Conservation (phyloP, 768 basidiomycete species). For the Boletus subparvulus region DNA sequence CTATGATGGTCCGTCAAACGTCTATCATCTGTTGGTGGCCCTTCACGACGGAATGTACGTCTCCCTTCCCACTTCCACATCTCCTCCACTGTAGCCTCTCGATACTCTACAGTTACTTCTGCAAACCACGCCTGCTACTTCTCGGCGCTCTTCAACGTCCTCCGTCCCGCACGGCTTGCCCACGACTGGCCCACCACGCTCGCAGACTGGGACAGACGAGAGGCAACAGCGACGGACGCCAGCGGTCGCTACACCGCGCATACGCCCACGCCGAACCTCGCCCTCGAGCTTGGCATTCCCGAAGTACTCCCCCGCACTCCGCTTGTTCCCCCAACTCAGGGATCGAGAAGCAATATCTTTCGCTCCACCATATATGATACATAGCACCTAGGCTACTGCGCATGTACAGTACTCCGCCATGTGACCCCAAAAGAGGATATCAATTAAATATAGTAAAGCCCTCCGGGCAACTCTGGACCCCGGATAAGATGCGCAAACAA, state of each 20-base stretch:
- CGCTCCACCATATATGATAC: too few species aligned
- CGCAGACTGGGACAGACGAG: constrained; percentile 66
- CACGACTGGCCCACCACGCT: constrained; percentile 70
- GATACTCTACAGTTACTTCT: constrained; percentile 51
- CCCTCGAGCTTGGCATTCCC: constrained; percentile 58
- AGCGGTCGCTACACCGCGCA: constrained; percentile 54
- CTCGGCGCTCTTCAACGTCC: constrained; percentile 56
- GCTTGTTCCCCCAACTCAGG: too few species aligned
- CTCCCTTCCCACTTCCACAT: not conserved
- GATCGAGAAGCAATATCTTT: too few species aligned
- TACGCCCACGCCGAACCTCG: constrained; percentile 69
- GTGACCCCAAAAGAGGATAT: too few species aligned
- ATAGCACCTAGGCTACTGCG: too few species aligned
- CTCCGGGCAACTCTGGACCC: too few species aligned
- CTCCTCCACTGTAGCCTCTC: not conserved
- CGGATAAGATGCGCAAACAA: too few species aligned
- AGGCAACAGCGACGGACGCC: constrained; percentile 51
- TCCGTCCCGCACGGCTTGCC: constrained; percentile 59
- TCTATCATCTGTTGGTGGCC: constrained; percentile 63
- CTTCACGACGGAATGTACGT: constrained; percentile 77
- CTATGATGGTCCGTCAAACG: constrained; percentile 64
- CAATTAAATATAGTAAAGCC: too few species aligned
- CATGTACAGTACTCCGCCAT: too few species aligned
- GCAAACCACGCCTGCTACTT: constrained; percentile 53
- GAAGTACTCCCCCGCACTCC: constrained; percentile 47